These are phyloP conservation scores for Penicillium sp. DNA, from an alignment of 2,329 filamentous ascomycete species.

Conservation along the genomic window DNA sequence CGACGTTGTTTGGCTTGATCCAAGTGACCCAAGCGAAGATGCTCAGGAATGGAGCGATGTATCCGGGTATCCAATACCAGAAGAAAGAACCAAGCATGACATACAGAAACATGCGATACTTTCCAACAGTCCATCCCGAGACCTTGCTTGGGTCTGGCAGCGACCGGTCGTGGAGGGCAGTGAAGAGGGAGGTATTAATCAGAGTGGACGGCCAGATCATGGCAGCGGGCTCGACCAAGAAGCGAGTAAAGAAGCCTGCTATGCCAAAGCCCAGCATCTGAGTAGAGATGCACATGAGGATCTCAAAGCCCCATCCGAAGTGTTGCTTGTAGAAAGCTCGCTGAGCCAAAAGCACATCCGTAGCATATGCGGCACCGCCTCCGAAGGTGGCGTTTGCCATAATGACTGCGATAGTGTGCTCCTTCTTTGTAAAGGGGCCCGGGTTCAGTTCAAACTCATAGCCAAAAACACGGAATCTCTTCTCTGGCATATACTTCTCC, in stretches of 20 bases:
- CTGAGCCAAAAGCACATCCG: slow-evolving; percentile 72
- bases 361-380: slow-evolving; percentile 65
- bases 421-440: slow-evolving; percentile 50
- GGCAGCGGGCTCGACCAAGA: slow-evolving; percentile 58
- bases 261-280: slow-evolving; percentile 71
- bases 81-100: slow-evolving; percentile 60
- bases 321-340: slow-evolving; percentile 70
- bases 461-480: slow-evolving; percentile 40
- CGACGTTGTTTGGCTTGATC: slow-evolving; percentile 67
- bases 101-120: slow-evolving; percentile 65
- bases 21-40: slow-evolving; percentile 72
- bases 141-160: slow-evolving; percentile 57
- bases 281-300: slow-evolving; percentile 67
- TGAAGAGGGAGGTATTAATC: slow-evolving; percentile 67
- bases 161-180: slow-evolving; percentile 69
- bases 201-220: slow-evolving; percentile 76
- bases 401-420: slow-evolving; percentile 48
- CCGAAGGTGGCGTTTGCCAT: slow-evolving; percentile 69
- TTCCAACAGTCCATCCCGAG: slow-evolving; percentile 65
- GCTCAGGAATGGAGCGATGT: slow-evolving; percentile 68
- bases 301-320: slow-evolving; percentile 66
- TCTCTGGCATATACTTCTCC: slow-evolving; percentile 41
- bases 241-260: slow-evolving; percentile 67
- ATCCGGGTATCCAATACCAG: slow-evolving; percentile 71
- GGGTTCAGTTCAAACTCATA: slow-evolving; percentile 43